Evolutionary conservation across 345 rosid genomes (phyloP), one percentile per base, ranked within the genome.

Genomic region (Leavenworthia alabamica): DNA sequence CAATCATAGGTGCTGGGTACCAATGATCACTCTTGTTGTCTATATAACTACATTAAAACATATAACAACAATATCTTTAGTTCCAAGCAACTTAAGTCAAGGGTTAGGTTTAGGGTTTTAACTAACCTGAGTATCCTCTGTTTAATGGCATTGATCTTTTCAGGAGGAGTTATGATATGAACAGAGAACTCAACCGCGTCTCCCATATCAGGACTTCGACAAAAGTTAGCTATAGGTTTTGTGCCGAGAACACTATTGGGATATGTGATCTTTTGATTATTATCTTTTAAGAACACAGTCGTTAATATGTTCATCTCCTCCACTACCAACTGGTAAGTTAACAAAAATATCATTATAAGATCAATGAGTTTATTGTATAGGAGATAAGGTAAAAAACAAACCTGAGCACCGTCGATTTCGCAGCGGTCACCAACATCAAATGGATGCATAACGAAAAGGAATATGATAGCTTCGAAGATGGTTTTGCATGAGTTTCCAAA

Each of bases 281-380:
- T 88, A 62, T 75, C 78, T 26, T 86, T 44, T 41, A 89, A 60
- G 62, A 89, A 89, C 61, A 89, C 89, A 1, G 88, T 86, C 2
- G 84, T 78, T 66, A 89, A 66, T 22, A 89, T 89, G 80, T 86
- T 86, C 93, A 89, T 89, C 66, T 89, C 90, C 75, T 89, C 96
- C 57, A 89, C 93, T 6, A 83, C 68, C 96, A 89, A 78, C 93
- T 86, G 73, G 39, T 26, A 10, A n/a, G n/a, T n/a, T 27, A 26
- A 33, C 11, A 60, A 4, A 36, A 14, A n/a, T 27, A 13, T 35
- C 7, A 31, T 28, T 20, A 46, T 46, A 14, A 11, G 35, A 28
- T 14, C 42, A 22, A 2, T 10, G n/a, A n/a, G n/a, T n/a, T n/a
- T n/a, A n/a, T n/a, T n/a, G n/a, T n/a, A n/a, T n/a, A n/a, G n/a